Evolutionary conservation across 106 monocot genomes (phyloP).

Genomic region (Dendrobium chrysotoxum): DNA sequence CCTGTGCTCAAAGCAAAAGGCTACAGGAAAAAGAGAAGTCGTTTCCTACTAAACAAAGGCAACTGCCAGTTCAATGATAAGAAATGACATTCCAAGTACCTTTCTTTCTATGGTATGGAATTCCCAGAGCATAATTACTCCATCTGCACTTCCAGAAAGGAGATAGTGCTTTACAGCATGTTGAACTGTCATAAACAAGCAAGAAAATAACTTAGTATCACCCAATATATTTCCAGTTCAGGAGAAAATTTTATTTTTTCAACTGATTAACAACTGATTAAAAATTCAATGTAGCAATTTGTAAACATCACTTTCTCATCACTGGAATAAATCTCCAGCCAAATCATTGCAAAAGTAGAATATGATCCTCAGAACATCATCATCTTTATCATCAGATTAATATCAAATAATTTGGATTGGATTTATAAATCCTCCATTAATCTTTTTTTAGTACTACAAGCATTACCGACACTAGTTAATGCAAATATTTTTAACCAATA

Average conservation of each 20-base stretch:
- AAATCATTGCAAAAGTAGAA: neutral
- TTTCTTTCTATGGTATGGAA: conserved; percentile 33
- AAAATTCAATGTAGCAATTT: neutral
- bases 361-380: neutral
- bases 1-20: neutral
- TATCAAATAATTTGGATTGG: neutral
- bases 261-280: neutral
- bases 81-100: conserved; percentile 25
- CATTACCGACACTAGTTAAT: neutral
- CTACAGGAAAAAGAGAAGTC: neutral
- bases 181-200: conserved; percentile 35
- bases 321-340: neutral
- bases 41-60: neutral
- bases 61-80: neutral
- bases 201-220: conserved; percentile 3
- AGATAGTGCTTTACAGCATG: conserved; percentile 50
- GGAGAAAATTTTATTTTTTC: neutral
- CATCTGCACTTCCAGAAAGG: conserved; percentile 92
- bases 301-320: neutral
- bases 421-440: neutral
- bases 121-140: conserved; percentile 78
- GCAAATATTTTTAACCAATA: neutral
- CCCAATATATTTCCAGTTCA: neutral
- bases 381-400: neutral
- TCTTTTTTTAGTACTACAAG: neutral